A percentile compares a stretch with the other conserved stretches of the same genome.
Evolutionary conservation across 2,329 filamentous ascomycete species (phyloP).

Genomic region (Mycosphaerella arachidis): DNA sequence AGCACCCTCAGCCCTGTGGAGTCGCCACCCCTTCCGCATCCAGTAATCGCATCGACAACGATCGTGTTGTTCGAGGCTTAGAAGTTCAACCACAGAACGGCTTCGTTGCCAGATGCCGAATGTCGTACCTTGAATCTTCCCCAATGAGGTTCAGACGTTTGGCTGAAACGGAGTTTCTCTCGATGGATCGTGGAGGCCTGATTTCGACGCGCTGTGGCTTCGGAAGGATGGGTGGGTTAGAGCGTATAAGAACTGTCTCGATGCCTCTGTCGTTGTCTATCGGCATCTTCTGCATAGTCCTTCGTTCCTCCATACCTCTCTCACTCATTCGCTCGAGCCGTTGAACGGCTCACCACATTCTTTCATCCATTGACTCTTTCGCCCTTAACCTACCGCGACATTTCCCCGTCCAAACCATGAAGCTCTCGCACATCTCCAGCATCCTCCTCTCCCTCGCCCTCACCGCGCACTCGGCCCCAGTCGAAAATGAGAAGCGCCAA

Average conservation of each 20-base stretch:
- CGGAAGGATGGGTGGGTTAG: neutral
- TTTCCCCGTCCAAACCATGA: constrained; percentile 5
- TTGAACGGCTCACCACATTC: neutral
- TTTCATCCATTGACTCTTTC: neutral
- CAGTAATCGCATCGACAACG: too few relatives aligned
- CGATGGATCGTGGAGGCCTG: too few relatives aligned
- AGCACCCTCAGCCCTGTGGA: too few relatives aligned
- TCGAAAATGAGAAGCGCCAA: constrained; percentile 15
- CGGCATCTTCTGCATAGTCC: neutral
- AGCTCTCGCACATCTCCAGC: constrained; percentile 3
- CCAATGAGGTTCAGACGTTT: neutral
- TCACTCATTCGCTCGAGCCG: neutral
- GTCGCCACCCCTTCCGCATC: too few relatives aligned
- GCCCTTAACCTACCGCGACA: neutral
- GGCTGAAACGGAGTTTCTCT: neutral
- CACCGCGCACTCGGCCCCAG: constrained; percentile 12
- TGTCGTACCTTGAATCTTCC: neutral
- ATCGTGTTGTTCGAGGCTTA: too few relatives aligned
- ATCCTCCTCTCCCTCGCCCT: constrained; percentile 9
- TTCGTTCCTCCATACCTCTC: neutral
- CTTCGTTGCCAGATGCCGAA: too few relatives aligned
- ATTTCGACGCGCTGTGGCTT: too few relatives aligned
- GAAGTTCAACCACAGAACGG: too few relatives aligned
- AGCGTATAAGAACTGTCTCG: neutral
- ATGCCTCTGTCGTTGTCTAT: neutral